Percentiles rank a stretch among this genome's conserved stretches.
phyloP scores from a whole-genome alignment of 1,284 basidiomycete genomes.

The Thelephora terrestris region DNA sequence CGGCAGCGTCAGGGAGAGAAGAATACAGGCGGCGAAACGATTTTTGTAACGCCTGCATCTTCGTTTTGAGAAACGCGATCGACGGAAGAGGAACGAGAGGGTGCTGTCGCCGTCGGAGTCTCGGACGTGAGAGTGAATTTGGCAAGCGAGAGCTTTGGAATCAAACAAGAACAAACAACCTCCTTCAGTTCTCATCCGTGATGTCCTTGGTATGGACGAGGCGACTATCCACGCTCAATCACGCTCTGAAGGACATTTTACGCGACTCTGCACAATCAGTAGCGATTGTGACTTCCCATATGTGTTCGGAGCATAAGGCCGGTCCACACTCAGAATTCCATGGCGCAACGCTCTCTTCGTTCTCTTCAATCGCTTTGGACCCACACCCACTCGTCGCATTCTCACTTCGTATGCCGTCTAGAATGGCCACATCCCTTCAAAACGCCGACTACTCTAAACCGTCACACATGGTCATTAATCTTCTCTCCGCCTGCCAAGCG shows the following conservation, averaged over 20 bases:
- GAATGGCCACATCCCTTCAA: slow-evolving; percentile 62
- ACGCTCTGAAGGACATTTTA: slow-evolving; percentile 24
- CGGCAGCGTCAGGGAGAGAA: slow-evolving; percentile 36
- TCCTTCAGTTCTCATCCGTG: not conserved
- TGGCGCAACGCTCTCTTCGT: slow-evolving; percentile 87
- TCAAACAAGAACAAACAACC: slow-evolving; percentile 1
- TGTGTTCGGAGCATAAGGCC: slow-evolving; percentile 15
- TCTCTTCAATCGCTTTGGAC: slow-evolving; percentile 83
- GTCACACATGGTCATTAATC: slow-evolving; percentile 55
- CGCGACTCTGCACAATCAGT: slow-evolving; percentile 33
- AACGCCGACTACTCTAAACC: slow-evolving; percentile 17
- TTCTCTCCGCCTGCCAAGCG: slow-evolving; percentile 54
- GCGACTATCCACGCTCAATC: slow-evolving; percentile 11
- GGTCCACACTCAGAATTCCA: slow-evolving; percentile 36
- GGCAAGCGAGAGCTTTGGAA: not conserved
- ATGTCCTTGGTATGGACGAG: not conserved
- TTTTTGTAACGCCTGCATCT: too few relatives aligned
- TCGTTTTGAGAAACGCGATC: too few relatives aligned
- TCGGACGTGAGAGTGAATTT: too few relatives aligned
- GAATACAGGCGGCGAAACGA: slow-evolving; percentile 38
- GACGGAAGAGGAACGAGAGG: too few relatives aligned
- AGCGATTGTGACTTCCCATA: slow-evolving; percentile 29
- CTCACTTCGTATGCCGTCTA: slow-evolving; percentile 79
- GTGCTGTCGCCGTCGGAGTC: too few relatives aligned
- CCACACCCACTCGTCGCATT: slow-evolving; percentile 83